phyloP scores from a whole-genome alignment of 768 basidiomycete genomes.

The Xerocomellus intermedius region DNA sequence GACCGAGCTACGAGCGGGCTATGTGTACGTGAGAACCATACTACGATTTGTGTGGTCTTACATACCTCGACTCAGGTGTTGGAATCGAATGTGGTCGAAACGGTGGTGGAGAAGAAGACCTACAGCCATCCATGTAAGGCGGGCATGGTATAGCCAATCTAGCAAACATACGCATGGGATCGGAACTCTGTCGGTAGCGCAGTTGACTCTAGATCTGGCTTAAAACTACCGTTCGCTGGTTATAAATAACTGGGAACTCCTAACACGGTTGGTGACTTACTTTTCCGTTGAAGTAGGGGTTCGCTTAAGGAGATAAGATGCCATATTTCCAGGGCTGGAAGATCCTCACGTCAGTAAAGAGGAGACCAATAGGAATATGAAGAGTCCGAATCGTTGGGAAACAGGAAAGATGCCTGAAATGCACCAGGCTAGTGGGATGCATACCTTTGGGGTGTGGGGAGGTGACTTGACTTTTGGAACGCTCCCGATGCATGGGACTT shows the following conservation, averaged over 20 bases:
- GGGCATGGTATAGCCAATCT: neutral
- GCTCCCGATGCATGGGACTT: neutral
- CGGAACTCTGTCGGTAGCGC: constrained; percentile 26
- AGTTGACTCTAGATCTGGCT: constrained; percentile 6
- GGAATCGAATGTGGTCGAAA: constrained; percentile 25
- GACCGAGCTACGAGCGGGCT: constrained; percentile 24
- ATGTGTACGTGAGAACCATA: constrained; percentile 8
- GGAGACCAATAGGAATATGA: neutral
- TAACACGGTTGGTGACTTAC: constrained; percentile 14
- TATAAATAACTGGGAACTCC: neutral
- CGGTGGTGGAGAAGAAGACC: constrained; percentile 18
- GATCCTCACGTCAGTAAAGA: constrained; percentile 11
- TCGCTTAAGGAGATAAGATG: constrained; percentile 29
- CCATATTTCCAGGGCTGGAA: constrained; percentile 35
- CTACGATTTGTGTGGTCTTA: neutral
- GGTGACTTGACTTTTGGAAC: constrained; percentile 21
- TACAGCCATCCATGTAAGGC: constrained; percentile 5
- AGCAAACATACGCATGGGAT: constrained; percentile 19
- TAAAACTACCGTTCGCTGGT: constrained; percentile 2
- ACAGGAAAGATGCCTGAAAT: neutral
- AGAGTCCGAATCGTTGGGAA: neutral
- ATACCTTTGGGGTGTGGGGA: constrained; percentile 34
- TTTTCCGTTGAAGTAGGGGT: constrained; percentile 11
- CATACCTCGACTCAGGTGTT: constrained; percentile 34
- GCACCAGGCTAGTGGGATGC: neutral